Evolutionary conservation across 441 rosid genomes (phyloP), one percentile per base, ranked within the genome.

Genomic region (Brassica balearica): DNA sequence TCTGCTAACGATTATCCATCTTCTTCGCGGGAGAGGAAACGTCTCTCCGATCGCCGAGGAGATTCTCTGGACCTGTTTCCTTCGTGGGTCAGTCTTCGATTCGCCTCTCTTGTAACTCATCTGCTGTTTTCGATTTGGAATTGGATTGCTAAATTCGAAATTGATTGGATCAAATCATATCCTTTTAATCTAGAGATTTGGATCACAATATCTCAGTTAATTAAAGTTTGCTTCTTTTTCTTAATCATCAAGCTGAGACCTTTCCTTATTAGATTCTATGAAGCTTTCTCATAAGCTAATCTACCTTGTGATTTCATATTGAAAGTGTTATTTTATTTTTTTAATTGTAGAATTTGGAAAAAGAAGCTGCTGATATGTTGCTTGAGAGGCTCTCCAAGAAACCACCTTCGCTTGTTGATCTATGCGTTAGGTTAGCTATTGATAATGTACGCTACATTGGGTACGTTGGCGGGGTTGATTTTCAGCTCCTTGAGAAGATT

Each of bases 381-480:
- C 32, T 75, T 29, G 79, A 75, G 34, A 55, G 68, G 41, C 73
- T 56, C 6, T 14, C 71, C 15, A 76, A 77, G 82, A 60, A 82
- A 78, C 82, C 87, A 62, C 96, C 93, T 36, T 88, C 94, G 3
- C 82, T 95, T 84, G 90, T 92, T 43, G 99, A 93, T 77, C 95
- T 95, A 48, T 93, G 96, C 70, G 82, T 93, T 19, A 64, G 78
- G 68, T 79, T 79, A 7, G 93, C 89, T 0, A 86, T 90, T 58
- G 85, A 78, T 65, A 85, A 95, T 73, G 73, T 90, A 20, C 80
- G 87, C 71, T 88, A 89, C 71, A 87, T 95, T 15, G 99, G 97
- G 5, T 95, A 95, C 82, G 97, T 93, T 70, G 96, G 99, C 1
- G 96, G 88, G 15, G 89, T 92, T n/a, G 98, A 93, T 73, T 70